These are phyloP conservation scores for Yamadazyma triangularis DNA, from an alignment of 1,139 yeast species.

Conservation along the genomic window DNA sequence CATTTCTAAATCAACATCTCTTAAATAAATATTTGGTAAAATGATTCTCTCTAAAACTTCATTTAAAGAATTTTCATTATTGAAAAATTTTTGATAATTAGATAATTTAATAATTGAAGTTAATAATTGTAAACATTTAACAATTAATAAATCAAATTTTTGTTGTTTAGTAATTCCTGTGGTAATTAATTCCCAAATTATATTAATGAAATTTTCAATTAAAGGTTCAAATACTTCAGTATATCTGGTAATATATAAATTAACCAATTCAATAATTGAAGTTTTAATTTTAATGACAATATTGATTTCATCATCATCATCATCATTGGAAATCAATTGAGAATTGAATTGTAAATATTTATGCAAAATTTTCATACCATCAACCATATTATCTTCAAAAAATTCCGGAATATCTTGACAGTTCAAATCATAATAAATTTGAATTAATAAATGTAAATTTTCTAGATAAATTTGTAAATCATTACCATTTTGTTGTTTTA, in stretches of 20 bases:
- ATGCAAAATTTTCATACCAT: constrained; percentile 77
- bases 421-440: constrained; percentile 87
- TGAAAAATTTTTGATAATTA: constrained; percentile 55
- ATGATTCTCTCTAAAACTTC: constrained; percentile 80
- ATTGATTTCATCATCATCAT: constrained; percentile 72
- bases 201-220: constrained; percentile 73
- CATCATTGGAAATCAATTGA: constrained; percentile 48
- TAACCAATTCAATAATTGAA: constrained; percentile 78
- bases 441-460: constrained; percentile 65
- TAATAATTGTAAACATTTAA: constrained; percentile 74
- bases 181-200: constrained; percentile 76
- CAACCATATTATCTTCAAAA: constrained; percentile 82
- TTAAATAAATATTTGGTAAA: constrained; percentile 80
- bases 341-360: constrained; percentile 67
- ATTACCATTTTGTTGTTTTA: constrained; percentile 30
- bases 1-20: constrained; percentile 83
- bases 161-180: constrained; percentile 58
- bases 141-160: constrained; percentile 80
- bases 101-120: constrained; percentile 77
- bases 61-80: constrained; percentile 61
- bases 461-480: constrained; percentile 58
- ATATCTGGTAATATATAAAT: constrained; percentile 83
- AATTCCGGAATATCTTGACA: constrained; percentile 98
- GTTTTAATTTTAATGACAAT: constrained; percentile 72
- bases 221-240: constrained; percentile 83